Conservation (phyloP, 2,329 filamentous ascomycete genomes). For the Calonectria hongkongensis region DNA sequence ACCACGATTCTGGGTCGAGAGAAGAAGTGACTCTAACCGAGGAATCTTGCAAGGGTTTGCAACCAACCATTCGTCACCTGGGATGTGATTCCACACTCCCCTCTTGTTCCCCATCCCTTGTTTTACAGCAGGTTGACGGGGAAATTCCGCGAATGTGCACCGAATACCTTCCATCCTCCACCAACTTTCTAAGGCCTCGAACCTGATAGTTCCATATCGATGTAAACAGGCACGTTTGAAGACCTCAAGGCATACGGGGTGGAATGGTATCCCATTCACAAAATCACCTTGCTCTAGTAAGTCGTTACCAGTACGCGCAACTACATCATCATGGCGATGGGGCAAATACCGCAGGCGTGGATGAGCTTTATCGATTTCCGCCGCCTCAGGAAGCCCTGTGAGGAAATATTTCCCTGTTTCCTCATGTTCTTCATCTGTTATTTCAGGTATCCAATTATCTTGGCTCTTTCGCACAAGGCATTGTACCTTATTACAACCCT, state of each 20-base stretch:
- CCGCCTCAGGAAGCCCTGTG: slow-evolving; percentile 42
- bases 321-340: slow-evolving; percentile 26
- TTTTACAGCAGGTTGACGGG: slow-evolving; percentile 37
- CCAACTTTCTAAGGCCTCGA: slow-evolving; percentile 46
- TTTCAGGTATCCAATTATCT: slow-evolving; percentile 37
- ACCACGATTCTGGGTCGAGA: neutral
- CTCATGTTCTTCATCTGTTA: slow-evolving; percentile 52
- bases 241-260: slow-evolving; percentile 56
- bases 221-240: slow-evolving; percentile 52
- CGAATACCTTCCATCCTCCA: slow-evolving; percentile 30
- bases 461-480: slow-evolving; percentile 51
- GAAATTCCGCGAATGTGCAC: slow-evolving; percentile 19
- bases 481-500: slow-evolving; percentile 52
- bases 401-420: slow-evolving; percentile 37
- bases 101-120: neutral
- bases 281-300: slow-evolving; percentile 14
- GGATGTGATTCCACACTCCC: slow-evolving; percentile 37
- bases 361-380: no score
- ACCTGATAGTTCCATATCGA: slow-evolving; percentile 44
- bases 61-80: slow-evolving; percentile 44
- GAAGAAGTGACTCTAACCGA: slow-evolving; percentile 29
- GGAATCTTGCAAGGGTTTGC: slow-evolving; percentile 51
- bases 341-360: slow-evolving; percentile 41
- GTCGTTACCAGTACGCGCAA: slow-evolving; percentile 21
- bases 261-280: slow-evolving; percentile 51